Evolutionary conservation across 148 eudicot species (phyloP).

Genomic region (Vaccinium darrowii): DNA sequence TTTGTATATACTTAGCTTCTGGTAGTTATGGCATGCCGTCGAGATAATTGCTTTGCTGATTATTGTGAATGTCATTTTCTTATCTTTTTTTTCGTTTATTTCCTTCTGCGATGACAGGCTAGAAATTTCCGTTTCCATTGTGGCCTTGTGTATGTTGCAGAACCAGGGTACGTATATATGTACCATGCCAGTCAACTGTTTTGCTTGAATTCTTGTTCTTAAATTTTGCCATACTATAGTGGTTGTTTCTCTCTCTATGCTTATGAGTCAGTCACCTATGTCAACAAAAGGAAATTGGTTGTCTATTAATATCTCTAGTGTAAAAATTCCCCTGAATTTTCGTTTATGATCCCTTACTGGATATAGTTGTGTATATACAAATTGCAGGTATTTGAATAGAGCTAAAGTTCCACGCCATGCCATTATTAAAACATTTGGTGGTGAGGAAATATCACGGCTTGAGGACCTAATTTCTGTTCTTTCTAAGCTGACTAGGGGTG

Average conservation of each 20-base stretch:
- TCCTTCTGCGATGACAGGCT: slow-evolving; percentile 52
- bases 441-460: slow-evolving; percentile 70
- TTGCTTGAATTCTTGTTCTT: not conserved
- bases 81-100: not conserved
- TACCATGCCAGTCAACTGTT: not conserved
- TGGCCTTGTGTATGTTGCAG: slow-evolving; percentile 97
- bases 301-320: not conserved
- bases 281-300: slow-evolving; percentile 2
- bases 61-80: slow-evolving; percentile 10
- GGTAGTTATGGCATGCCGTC: not conserved
- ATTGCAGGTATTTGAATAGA: slow-evolving; percentile 75
- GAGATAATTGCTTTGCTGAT: not conserved
- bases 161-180: slow-evolving; percentile 69
- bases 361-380: slow-evolving; percentile 1
- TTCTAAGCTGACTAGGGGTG: slow-evolving; percentile 75
- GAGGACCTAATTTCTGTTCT: slow-evolving; percentile 65
- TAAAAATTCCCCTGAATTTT: not conserved
- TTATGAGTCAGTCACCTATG: not conserved
- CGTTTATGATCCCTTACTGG: not conserved
- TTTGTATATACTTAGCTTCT: not conserved
- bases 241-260: not conserved
- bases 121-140: slow-evolving; percentile 89
- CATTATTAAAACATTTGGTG: slow-evolving; percentile 83
- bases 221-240: not conserved
- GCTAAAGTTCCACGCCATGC: slow-evolving; percentile 98